Percentiles rank a stretch among this genome's conserved stretches.
Conservation (phyloP, 257 asterid species). For the Solanum tarijense region DNA sequence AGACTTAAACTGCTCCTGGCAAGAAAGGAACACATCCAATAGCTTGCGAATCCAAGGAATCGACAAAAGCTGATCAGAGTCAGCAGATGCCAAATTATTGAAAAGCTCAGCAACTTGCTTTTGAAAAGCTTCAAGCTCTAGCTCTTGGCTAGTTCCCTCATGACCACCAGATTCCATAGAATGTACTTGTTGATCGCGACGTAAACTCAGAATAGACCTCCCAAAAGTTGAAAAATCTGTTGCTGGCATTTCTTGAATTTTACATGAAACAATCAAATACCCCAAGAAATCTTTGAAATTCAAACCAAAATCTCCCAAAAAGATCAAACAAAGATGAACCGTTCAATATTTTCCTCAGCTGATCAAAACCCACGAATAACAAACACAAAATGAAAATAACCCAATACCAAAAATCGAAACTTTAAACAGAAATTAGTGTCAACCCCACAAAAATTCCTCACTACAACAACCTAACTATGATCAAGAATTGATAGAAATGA, state of each 20-base stretch:
- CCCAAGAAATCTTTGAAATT: background rate
- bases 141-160: slow-evolving; percentile 20
- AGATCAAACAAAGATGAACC: background rate
- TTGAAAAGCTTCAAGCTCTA: slow-evolving; percentile 44
- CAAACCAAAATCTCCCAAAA: background rate
- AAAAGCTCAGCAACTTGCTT: slow-evolving; percentile 35
- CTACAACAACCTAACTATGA: background rate
- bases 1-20: slow-evolving; percentile 52
- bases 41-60: slow-evolving; percentile 52
- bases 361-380: background rate
- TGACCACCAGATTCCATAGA: slow-evolving; percentile 32
- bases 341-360: background rate
- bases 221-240: slow-evolving; percentile 8
- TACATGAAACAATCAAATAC: background rate
- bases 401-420: background rate
- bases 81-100: slow-evolving; percentile 26
- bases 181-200: slow-evolving; percentile 42
- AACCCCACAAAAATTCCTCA: background rate
- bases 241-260: slow-evolving; percentile 2
- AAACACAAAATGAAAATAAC: background rate
- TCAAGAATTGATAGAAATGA: background rate
- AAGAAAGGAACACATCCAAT: slow-evolving; percentile 38
- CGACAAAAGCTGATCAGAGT: slow-evolving; percentile 41
- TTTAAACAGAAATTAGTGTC: background rate
- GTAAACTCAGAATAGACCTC: slow-evolving; percentile 33